Percentiles rank a stretch among this genome's conserved stretches.
Evolutionary conservation across 441 rosid species (phyloP).

Genomic region (Erysimum pusillum): DNA sequence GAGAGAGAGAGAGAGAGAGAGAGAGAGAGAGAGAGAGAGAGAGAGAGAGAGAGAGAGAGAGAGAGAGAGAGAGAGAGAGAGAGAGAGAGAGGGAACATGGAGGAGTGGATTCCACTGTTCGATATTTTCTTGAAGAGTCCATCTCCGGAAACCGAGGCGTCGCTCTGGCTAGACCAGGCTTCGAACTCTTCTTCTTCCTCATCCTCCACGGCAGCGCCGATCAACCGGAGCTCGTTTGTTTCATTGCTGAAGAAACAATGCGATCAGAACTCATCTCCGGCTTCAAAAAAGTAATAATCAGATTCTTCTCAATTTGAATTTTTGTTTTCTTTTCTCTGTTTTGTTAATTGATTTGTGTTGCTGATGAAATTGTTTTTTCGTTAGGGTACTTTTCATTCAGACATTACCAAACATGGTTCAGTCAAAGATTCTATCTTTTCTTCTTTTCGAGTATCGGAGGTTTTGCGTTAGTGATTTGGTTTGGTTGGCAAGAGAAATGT

Average conservation of each 20-base stretch:
- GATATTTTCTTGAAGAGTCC: constrained; percentile 64
- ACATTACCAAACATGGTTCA: constrained; percentile 75
- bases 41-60: not conserved
- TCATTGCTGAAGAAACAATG: constrained; percentile 58
- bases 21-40: not conserved
- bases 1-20: not conserved
- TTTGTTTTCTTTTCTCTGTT: not conserved
- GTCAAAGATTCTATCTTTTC: constrained; percentile 69
- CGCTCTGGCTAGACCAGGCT: constrained; percentile 69
- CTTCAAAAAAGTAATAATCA: constrained; percentile 50
- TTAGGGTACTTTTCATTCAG: constrained; percentile 71
- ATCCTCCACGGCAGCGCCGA: constrained; percentile 41
- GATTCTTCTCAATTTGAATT: not conserved
- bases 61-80: not conserved
- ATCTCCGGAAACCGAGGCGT: constrained; percentile 77
- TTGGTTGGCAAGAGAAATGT: constrained; percentile 56
- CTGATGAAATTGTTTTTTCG: constrained; percentile 24
- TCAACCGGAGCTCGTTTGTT: constrained; percentile 70
- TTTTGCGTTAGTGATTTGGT: constrained; percentile 59
- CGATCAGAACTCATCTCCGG: constrained; percentile 45
- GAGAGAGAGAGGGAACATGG: constrained; percentile 49
- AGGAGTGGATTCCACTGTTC: constrained; percentile 72
- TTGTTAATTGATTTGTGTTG: constrained; percentile 2
- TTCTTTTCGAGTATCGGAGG: constrained; percentile 57
- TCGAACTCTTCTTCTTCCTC: constrained; percentile 45